Evolutionary conservation across 148 eudicot species (phyloP).

Genomic region (Dysphania ambrosioides): DNA sequence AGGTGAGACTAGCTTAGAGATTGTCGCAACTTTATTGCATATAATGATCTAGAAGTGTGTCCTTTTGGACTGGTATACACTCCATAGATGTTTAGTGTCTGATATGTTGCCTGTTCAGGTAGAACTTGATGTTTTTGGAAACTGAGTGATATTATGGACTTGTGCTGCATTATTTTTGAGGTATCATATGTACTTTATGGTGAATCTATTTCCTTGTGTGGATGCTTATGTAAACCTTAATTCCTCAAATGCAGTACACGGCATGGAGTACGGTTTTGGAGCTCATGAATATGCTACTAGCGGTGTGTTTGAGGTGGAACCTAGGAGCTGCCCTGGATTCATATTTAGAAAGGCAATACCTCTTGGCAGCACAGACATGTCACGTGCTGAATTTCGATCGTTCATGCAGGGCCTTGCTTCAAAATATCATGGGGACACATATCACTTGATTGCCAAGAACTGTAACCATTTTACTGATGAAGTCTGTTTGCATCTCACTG

Average conservation of each 20-base stretch:
- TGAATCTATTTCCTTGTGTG: not conserved
- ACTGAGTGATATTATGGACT: not conserved
- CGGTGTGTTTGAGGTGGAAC: conserved; percentile 96
- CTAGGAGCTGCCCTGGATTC: conserved; percentile 88
- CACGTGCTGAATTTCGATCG: conserved; percentile 61
- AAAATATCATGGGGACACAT: conserved; percentile 76
- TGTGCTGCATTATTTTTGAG: not conserved
- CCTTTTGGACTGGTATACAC: not conserved
- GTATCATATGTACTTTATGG: not conserved
- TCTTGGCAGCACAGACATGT: conserved; percentile 82
- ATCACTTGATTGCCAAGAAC: conserved; percentile 89
- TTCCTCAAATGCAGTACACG: conserved; percentile 70
- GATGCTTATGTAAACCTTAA: conserved; percentile 19
- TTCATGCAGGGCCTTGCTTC: conserved; percentile 78
- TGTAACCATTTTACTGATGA: conserved; percentile 97
- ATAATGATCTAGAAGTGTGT: not conserved
- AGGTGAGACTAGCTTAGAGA: not conserved
- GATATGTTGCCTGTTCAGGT: not conserved
- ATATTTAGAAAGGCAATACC: conserved; percentile 67
- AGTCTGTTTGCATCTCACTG: conserved; percentile 63
- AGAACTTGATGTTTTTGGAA: not conserved
- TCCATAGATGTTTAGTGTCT: not conserved
- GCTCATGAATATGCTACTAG: conserved; percentile 77
- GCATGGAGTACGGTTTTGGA: conserved; percentile 80
- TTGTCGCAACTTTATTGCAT: not conserved